Evolutionary conservation across 371 early-diverging fungal genomes (phyloP).

Genomic region (Fennellomyces sp.): DNA sequence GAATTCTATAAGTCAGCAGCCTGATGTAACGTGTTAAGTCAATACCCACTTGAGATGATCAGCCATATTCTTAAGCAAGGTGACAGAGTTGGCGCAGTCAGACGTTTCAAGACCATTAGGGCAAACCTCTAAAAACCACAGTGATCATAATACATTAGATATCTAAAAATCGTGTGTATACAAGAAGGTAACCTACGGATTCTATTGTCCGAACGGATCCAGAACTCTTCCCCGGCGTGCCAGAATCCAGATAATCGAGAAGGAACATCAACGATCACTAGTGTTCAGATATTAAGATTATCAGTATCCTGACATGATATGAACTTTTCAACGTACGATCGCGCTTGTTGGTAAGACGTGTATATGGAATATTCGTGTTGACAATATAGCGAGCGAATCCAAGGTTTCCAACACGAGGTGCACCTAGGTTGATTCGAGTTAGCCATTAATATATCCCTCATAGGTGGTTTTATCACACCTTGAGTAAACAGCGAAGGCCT

Average conservation of each 20-base stretch:
- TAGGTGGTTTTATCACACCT: not conserved
- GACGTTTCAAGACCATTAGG: conserved; percentile 10
- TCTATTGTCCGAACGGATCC: not conserved
- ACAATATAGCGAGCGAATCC: conserved; percentile 12
- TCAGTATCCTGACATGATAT: not conserved
- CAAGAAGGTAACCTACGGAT: not conserved
- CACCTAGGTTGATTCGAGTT: not conserved
- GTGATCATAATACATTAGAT: not conserved
- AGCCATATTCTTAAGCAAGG: conserved; percentile 8
- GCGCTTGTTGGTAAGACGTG: conserved; percentile 8
- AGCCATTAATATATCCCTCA: not conserved
- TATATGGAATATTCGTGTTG: not conserved
- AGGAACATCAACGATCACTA: not conserved
- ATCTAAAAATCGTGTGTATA: too few relatives aligned
- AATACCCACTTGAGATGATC: conserved; percentile 20
- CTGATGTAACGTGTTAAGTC: not conserved
- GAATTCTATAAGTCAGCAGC: too few relatives aligned
- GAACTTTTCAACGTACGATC: conserved; percentile 14
- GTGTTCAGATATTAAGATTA: not conserved
- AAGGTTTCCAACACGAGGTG: conserved; percentile 16
- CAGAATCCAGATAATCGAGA: not conserved
- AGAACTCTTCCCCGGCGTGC: not conserved
- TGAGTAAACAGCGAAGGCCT: not conserved
- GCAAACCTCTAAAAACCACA: conserved; percentile 14
- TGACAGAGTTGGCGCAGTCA: conserved; percentile 17